phyloP scores from a whole-genome alignment of 805 yeast species.

The Candida tibetensis region DNA sequence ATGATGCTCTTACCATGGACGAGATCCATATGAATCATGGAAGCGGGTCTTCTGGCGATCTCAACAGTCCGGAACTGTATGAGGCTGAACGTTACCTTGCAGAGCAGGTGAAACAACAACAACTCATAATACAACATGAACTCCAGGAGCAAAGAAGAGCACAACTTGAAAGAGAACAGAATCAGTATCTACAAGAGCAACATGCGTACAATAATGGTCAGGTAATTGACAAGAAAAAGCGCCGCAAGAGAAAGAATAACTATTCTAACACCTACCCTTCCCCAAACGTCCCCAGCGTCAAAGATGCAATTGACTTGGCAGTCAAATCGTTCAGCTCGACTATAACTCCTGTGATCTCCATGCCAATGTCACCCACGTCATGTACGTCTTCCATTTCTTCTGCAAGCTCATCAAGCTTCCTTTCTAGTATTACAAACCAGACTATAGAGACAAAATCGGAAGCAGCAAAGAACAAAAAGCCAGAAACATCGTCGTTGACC shows the following conservation, averaged over 20 bases:
- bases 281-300: not conserved
- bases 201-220: not conserved
- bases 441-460: not conserved
- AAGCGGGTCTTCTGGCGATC: not conserved
- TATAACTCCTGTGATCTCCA: not conserved
- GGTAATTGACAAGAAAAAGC: not conserved
- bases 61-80: not conserved
- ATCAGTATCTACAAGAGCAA: not conserved
- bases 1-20: not conserved
- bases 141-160: not conserved
- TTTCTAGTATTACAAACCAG: too few species aligned
- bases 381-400: constrained; percentile 1
- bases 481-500: not conserved
- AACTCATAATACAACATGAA: not conserved
- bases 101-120: not conserved
- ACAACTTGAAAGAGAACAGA: not conserved
- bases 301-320: constrained; percentile 6
- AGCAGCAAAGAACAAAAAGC: not conserved
- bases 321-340: constrained; percentile 3
- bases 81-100: not conserved
- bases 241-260: not conserved
- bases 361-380: not conserved
- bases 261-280: not conserved
- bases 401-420: too few species aligned
- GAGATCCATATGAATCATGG: not conserved